Conservation (phyloP, 805 yeast genomes). For the Candida sakaeoensis region DNA sequence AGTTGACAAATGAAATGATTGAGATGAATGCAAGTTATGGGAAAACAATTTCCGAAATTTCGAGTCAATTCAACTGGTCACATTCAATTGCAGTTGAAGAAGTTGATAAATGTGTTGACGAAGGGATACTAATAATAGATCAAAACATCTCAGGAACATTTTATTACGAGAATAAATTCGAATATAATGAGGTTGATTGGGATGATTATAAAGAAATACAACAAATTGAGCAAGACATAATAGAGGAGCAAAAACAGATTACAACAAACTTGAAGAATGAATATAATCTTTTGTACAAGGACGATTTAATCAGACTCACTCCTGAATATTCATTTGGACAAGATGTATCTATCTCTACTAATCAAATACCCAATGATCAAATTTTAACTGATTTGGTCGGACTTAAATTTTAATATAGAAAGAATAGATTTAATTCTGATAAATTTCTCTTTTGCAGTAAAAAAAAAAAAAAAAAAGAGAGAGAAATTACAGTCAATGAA, state of each 20-base stretch:
- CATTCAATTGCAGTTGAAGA: slow-evolving; percentile 63
- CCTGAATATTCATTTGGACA: slow-evolving; percentile 12
- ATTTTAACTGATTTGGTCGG: slow-evolving; percentile 11
- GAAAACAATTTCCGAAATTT: slow-evolving; percentile 38
- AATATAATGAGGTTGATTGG: slow-evolving; percentile 10
- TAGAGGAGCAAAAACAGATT: slow-evolving; percentile 18
- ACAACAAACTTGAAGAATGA: slow-evolving; percentile 12
- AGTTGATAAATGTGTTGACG: slow-evolving; percentile 52
- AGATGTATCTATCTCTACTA: neutral
- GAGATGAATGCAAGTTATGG: slow-evolving; percentile 23
- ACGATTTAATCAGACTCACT: slow-evolving; percentile 14
- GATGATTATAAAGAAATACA: slow-evolving; percentile 10
- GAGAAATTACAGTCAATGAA: slow-evolving; percentile 3
- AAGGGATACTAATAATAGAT: slow-evolving; percentile 61
- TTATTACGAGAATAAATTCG: slow-evolving; percentile 50
- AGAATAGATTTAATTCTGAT: neutral
- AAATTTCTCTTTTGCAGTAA: slow-evolving; percentile 2
- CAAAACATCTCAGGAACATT: slow-evolving; percentile 63
- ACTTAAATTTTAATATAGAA: slow-evolving; percentile 9
- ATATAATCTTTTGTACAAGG: slow-evolving; percentile 9
- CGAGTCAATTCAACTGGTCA: slow-evolving; percentile 59
- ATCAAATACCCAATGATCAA: neutral
- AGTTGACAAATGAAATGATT: slow-evolving; percentile 14
- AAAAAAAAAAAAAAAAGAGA: too few relatives aligned
- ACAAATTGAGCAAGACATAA: slow-evolving; percentile 13